Conservation (phyloP, 2,329 filamentous ascomycete genomes). For the Eutypa lata region DNA sequence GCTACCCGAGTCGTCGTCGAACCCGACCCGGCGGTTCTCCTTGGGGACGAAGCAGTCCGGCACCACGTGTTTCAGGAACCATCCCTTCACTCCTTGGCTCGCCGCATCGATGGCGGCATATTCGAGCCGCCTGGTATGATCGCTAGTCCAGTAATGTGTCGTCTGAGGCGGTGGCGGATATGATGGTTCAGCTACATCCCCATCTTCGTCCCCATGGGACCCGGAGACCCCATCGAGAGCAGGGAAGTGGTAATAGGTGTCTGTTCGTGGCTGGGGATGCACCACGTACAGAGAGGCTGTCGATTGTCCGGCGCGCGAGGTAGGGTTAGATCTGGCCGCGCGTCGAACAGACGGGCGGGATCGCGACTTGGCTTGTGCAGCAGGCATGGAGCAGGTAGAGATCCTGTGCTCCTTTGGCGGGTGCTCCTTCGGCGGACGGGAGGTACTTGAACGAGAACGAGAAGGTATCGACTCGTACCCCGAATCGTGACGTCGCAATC, state of each 20-base stretch:
- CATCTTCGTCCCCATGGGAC: constrained; percentile 9
- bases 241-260: constrained; percentile 49
- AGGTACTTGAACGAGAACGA: constrained; percentile 35
- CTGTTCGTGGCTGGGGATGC: constrained; percentile 21
- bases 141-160: constrained; percentile 66
- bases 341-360: constrained; percentile 41
- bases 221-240: constrained; percentile 34
- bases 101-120: constrained; percentile 66
- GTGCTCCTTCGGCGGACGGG: constrained; percentile 15
- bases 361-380: constrained; percentile 31
- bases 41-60: constrained; percentile 59
- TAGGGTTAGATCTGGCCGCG: constrained; percentile 34
- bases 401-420: constrained; percentile 22
- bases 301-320: constrained; percentile 20
- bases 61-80: constrained; percentile 54
- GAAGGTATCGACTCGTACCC: constrained; percentile 54
- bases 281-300: constrained; percentile 6
- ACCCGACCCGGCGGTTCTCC: constrained; percentile 46
- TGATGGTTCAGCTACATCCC: constrained; percentile 16
- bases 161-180: constrained; percentile 52
- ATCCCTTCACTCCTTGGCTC: constrained; percentile 56
- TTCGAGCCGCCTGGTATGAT: constrained; percentile 59
- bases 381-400: constrained; percentile 26
- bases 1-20: constrained; percentile 62
- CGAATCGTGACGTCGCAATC: constrained; percentile 53